These are phyloP conservation scores for Salix dunnii DNA, from an alignment of 345 rosid species.

Conservation along the genomic window DNA sequence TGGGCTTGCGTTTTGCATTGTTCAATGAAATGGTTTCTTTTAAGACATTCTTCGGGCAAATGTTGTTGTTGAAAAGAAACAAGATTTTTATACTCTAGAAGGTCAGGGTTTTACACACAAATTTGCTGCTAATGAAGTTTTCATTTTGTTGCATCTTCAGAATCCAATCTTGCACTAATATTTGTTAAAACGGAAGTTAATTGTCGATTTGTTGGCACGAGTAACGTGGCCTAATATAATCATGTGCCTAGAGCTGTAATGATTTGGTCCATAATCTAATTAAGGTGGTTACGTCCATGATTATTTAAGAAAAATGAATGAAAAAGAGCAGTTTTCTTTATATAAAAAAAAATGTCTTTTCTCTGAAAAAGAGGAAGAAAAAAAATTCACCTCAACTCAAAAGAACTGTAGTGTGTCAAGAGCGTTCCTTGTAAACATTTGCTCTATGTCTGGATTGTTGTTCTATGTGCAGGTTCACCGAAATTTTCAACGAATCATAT, in stretches of 20 bases:
- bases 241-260: too few relatives aligned
- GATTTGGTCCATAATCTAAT: too few relatives aligned
- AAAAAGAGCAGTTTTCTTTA: too few relatives aligned
- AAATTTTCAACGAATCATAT: background rate
- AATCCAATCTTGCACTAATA: too few relatives aligned
- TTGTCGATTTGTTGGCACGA: too few relatives aligned
- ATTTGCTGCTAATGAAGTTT: background rate
- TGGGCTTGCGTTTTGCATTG: background rate
- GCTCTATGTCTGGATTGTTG: constrained; percentile 22
- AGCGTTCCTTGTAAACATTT: constrained; percentile 23
- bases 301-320: too few relatives aligned
- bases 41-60: background rate
- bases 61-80: background rate
- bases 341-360: too few relatives aligned
- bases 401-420: background rate
- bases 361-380: too few relatives aligned
- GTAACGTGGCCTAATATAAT: too few relatives aligned
- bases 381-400: too few relatives aligned
- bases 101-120: background rate
- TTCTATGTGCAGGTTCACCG: constrained; percentile 29
- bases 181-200: too few relatives aligned
- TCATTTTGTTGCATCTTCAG: background rate
- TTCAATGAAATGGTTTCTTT: background rate
- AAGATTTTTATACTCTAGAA: background rate
- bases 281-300: too few relatives aligned